Base-by-base conservation (phyloP, 805 yeast genomes). In the Metahyphopichia silvanorum region DNA sequence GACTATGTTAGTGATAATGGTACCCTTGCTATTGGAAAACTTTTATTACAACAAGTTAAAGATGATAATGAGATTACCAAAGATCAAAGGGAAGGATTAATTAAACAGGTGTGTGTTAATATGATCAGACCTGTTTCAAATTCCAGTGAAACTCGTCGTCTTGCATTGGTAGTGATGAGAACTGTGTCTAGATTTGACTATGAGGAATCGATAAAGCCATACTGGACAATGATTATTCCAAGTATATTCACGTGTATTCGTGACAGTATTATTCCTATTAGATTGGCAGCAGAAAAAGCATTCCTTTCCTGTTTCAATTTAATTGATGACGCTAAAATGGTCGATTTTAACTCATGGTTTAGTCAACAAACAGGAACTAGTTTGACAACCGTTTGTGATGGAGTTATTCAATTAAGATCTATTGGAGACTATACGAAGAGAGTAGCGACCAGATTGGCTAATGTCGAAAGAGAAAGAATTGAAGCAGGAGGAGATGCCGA, bases 211-310 rank as follows among this genome's bases (percentile, higher is more conserved):
- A 61, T 86, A 30, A 60, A 62, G 35, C 79, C 82, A 9, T 66
- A 70, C 46, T 62, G 76, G 41, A 78, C 79, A 43, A 40, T 59
- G 0, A 47, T 91, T 32, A 86, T 74, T 3, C 86, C 93, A 10
- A 68, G 86, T 9, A 79, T 88, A 2, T 91, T 91, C 55, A 65
- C 82, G 0, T 81, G 93, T 54, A 82, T 91, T 25, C 72, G 98
- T 43, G 96, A 89, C 50, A 71, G 80, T n/a, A 69, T 86, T 29
- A 86, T 91, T 49, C 97, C 98, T 4, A 81, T 91, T 45, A 89
- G 88, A 50, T 69, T 91, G 40, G 96, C 97, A 1, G 96, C 96
- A 6, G 98, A 91, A 56, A 86, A 86, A 63, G 88, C 94, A 1
- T 88, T 74, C 55, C 55, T 89, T 43, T 77, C 86, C 2, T 53